Percentiles rank a stretch among this genome's conserved stretches.
Conservation (phyloP, 177 flowering plant genomes). For the Telopea speciosissima region DNA sequence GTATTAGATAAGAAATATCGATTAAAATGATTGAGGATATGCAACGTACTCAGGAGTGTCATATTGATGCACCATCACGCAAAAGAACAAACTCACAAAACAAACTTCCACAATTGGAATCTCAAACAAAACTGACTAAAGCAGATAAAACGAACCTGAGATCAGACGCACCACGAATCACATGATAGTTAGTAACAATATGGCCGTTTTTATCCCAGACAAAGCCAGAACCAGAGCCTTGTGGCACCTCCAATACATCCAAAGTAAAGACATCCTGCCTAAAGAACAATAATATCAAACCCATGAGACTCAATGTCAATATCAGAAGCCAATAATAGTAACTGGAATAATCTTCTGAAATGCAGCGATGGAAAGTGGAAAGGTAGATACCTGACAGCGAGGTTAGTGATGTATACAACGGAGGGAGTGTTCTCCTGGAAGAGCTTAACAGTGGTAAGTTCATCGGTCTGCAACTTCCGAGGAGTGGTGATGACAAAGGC, state of each 20-base stretch:
- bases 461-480: conserved; percentile 83
- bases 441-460: conserved; percentile 90
- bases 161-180: conserved; percentile 98
- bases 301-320: conserved; percentile 10
- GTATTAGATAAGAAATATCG: background rate
- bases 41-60: no score
- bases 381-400: conserved; percentile 55
- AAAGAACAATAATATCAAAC: conserved; percentile 9
- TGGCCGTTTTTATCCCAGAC: conserved; percentile 93
- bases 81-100: background rate
- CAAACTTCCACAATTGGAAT: no score
- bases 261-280: conserved; percentile 97
- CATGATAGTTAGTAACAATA: conserved; percentile 94
- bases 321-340: background rate
- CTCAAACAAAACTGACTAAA: background rate
- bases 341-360: background rate
- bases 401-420: conserved; percentile 94
- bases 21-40: no score
- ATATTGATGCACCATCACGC: no score
- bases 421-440: conserved; percentile 96
- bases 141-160: conserved; percentile 48
- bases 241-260: conserved; percentile 97
- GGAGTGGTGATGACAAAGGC: conserved; percentile 73
- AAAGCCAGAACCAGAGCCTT: conserved; percentile 96
- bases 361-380: conserved; percentile 1